Evolutionary conservation across 2,329 filamentous ascomycete genomes (phyloP), one percentile per base, ranked within the genome.

Genomic region (Calonectria pseudoturangicola): DNA sequence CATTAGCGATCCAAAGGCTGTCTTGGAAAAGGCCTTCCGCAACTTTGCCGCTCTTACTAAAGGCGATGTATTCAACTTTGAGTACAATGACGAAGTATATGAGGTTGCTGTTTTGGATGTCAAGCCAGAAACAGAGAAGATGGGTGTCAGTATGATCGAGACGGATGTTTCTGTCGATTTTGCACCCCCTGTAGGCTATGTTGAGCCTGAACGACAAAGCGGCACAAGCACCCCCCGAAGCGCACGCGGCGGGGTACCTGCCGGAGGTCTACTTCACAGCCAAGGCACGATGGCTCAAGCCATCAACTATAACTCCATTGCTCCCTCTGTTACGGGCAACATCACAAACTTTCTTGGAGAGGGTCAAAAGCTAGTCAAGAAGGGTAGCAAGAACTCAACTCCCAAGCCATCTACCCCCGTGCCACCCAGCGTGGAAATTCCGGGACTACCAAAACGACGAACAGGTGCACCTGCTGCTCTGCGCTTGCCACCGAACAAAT

Each of bases 151-250:
- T 80, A 97, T 98, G 84, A 93, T 98, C 68, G 97, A 99, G 86
- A 99, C 97, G 0, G 97, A 99, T 86, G 90, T 99, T 15, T 95
- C 95, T 70, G 97, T 99, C 74, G 97, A 99, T 81, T 99, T 99
- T 82, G 97, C 96, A 2, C 89, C 97, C 4, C 97, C 97, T 0
- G 91, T 99, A 2, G 97, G 97, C 74, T 99, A 98, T 81, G 94
- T 98, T 75, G 96, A 98, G 83, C 95, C 96, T 0, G 91, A 94
- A 80, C 91, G 90, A 72, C 80, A 84, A 76, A 97, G 94, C 77
- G 96, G 96, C n/a, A 96, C 95, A 21, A 96, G 93, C 84, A 98
- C 96, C 18, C 95, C 96, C 2, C 88, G 92, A 64, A 97, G 93
- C 79, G 87, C 85, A 4, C 87, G 89, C 1, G 90, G 91, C 68